Evolutionary conservation across 331 rosid genomes (phyloP), one percentile per base, ranked within the genome.

Genomic region (Spiraea crenata): DNA sequence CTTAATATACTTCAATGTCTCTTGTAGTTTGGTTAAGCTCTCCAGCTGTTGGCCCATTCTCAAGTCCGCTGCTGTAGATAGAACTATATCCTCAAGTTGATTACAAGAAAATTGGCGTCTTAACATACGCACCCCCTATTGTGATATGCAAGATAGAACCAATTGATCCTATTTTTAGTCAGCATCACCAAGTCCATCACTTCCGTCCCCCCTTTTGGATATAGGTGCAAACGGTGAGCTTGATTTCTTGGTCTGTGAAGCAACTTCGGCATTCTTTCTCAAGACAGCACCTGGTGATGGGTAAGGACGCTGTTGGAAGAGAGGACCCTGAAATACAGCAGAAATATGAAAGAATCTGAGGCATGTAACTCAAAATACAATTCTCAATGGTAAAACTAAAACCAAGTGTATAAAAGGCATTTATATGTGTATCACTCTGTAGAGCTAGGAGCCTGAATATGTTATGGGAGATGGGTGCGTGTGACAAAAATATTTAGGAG

Each of bases 161-260:
- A 54, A 17, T 58, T 10, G 63, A 20, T 13, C 12, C 12, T 46
- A 45, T 5, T 69, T 70, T 84, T 81, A 93, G 70, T 93, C 98
- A 73, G 98, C 98, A 77, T 93, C 98, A 68, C 98, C 98, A 64
- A 93, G 98, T 19, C 97, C 98, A 48, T 93, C 98, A 81, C 98
- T 93, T 25, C 98, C 98, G 71, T 93, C 98, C 58, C 98, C 98
- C 79, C 75, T 93, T 85, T 90, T 93, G 59, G 96, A 90, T 68
- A 93, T 93, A 17, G 93, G 84, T 37, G 89, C 89, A 71, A 73
- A 85, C 40, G 75, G 70, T 38, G 98, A 84, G 80, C 82, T 70
- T 25, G 90, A 50, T 82, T 86, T 88, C 92, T 90, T 93, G 15
- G 81, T 88, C 74, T 85, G 88, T 46, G 96, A 87, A 72, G 97